Base-by-base conservation (phyloP, 2,329 filamentous ascomycete genomes). In the Stemphylium beticola region DNA sequence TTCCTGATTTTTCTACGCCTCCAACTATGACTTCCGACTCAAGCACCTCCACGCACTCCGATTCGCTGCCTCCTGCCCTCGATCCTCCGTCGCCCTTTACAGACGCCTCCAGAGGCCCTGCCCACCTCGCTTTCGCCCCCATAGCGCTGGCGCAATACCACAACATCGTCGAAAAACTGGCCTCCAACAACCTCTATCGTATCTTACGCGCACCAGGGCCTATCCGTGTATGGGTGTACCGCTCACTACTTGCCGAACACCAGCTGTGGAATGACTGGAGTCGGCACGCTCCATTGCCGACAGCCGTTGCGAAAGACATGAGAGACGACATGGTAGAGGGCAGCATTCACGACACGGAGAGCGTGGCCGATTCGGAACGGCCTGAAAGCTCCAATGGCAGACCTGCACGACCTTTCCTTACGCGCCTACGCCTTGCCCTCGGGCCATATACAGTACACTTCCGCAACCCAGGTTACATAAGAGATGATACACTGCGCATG, bases 391-490 rank as follows among this genome's bases (percentile, higher is more conserved):
- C 56, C 39, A 44, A 45, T 8, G 38, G 55, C 24, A 33, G 51
- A 24, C 26, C 52, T 1, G 57, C 66, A 24, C 66, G 65, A 15
- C 70, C 77, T 43, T 76, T 78, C 60, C 75, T 77, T 32, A 77
- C 78, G 32, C 74, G 78, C 53, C 64, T 82, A 38, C 75, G 78
- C 50, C 75, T 82, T 17, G 77, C 77, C 15, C 72, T 81, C 29
- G 75, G 75, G 15, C 76, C 79, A n/a, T 81, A 81, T 62, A 76
- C 76, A 3, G 83, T 84, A 53, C 85, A 87, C 67, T 87, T 87
- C 76, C 82, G 83, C 66, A 82, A 80, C 48, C 79, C 82, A 6
- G 82, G 81, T 22, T 85, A 87, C 72, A 82, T 87, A 65, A 82
- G 84, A 58, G 82, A 85, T 54, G 80, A 81, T 55, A 82, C 81